Evolutionary conservation across 306 rosid species (phyloP).

Genomic region (Cyclanthera cordifolia): DNA sequence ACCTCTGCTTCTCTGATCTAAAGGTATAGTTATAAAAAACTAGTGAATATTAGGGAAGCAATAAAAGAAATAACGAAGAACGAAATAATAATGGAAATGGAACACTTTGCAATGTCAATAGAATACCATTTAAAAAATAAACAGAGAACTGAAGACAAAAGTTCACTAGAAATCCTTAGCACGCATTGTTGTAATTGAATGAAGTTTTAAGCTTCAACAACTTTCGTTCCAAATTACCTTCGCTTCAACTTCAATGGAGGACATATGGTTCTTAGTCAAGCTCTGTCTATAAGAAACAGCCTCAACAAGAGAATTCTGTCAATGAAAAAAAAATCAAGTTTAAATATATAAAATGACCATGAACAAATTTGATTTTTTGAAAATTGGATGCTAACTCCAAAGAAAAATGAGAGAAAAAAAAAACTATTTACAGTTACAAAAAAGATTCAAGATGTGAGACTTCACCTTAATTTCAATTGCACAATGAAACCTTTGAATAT

Average conservation of each 20-base stretch:
- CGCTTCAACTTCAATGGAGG: constrained; percentile 54
- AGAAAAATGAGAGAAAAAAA: not conserved
- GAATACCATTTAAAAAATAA: constrained; percentile 1
- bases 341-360: not conserved
- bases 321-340: constrained; percentile 14
- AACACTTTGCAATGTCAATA: not conserved
- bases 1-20: constrained; percentile 71
- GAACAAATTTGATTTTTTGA: constrained; percentile 1
- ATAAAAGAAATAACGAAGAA: not conserved
- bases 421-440: not conserved
- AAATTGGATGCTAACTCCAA: not conserved
- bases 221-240: constrained; percentile 45
- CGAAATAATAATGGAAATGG: constrained; percentile 1
- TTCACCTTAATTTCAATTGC: constrained; percentile 64
- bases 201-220: not conserved
- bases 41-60: constrained; percentile 13
- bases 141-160: not conserved
- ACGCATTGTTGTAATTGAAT: not conserved
- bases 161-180: not conserved
- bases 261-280: constrained; percentile 47
- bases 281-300: constrained; percentile 37
- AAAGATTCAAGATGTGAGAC: not conserved
- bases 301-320: constrained; percentile 60
- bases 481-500: constrained; percentile 38
- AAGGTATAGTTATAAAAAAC: constrained; percentile 17